A percentile compares a stretch with the other conserved stretches of the same genome.
Evolutionary conservation across 441 rosid species (phyloP).

Genomic region (Isatis lusitanica): DNA sequence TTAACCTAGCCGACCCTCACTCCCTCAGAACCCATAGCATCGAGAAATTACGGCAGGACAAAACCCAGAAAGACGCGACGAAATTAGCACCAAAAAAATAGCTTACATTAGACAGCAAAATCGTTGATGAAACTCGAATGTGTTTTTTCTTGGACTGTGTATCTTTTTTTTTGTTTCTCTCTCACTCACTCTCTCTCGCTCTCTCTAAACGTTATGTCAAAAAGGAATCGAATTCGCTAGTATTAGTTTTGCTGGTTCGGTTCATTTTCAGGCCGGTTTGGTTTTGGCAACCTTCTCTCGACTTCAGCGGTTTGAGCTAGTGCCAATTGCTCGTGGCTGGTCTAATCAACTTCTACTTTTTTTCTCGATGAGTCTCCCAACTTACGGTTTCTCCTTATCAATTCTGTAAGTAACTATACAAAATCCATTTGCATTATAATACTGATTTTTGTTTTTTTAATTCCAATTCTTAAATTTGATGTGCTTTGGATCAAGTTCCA

Average conservation of each 20-base stretch:
- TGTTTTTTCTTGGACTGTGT: not conserved
- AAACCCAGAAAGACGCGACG: not conserved
- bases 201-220: not conserved
- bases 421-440: too few relatives aligned
- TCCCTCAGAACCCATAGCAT: not conserved
- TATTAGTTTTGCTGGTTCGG: not conserved
- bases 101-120: conserved; percentile 7
- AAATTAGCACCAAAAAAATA: not conserved
- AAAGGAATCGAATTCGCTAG: not conserved
- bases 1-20: not conserved
- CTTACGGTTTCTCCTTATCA: too few relatives aligned
- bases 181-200: not conserved
- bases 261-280: not conserved
- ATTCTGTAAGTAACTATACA: too few relatives aligned
- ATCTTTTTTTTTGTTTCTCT: not conserved
- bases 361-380: too few relatives aligned
- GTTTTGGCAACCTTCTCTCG: not conserved
- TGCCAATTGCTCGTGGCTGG: too few relatives aligned
- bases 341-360: too few relatives aligned
- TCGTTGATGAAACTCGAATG: conserved; percentile 3
- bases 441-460: too few relatives aligned
- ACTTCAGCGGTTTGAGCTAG: too few relatives aligned
- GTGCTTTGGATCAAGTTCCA: too few relatives aligned
- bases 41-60: not conserved
- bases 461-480: too few relatives aligned